phyloP scores from a whole-genome alignment of 1,284 basidiomycete species.

The Pseudozyma sp. region DNA sequence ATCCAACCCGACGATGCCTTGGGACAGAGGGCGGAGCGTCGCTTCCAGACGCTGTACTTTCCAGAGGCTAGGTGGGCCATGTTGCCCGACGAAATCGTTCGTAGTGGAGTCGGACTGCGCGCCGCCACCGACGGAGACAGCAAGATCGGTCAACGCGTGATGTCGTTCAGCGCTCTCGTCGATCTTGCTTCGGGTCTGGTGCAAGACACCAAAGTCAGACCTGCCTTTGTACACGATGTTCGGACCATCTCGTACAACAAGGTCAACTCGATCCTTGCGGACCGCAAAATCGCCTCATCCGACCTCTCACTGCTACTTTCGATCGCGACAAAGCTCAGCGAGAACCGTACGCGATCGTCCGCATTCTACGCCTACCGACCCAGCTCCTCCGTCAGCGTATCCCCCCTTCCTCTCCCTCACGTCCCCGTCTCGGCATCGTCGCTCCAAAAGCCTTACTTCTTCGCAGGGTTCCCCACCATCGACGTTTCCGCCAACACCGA shows the following conservation, averaged over 20 bases:
- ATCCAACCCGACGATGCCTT: conserved; percentile 79
- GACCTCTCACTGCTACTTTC: conserved; percentile 70
- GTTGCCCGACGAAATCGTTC: conserved; percentile 73
- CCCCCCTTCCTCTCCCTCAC: conserved; percentile 33
- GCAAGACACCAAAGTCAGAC: conserved; percentile 77
- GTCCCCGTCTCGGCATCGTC: conserved; percentile 2
- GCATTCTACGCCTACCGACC: conserved; percentile 13
- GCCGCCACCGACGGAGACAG: conserved; percentile 65
- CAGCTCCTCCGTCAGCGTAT: conserved; percentile 5
- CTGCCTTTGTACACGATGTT: conserved; percentile 80
- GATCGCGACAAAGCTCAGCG: conserved; percentile 62
- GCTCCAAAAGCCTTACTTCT: conserved; percentile 41
- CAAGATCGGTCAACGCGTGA: conserved; percentile 71
- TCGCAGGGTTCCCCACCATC: conserved; percentile 51
- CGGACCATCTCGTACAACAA: conserved; percentile 77
- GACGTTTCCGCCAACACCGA: not conserved
- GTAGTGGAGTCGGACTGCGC: conserved; percentile 47
- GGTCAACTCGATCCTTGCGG: conserved; percentile 70
- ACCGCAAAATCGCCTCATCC: conserved; percentile 28
- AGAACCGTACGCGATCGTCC: conserved; percentile 15
- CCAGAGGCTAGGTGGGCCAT: conserved; percentile 56
- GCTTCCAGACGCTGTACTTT: conserved; percentile 58
- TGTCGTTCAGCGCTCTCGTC: conserved; percentile 86
- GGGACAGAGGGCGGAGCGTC: conserved; percentile 44
- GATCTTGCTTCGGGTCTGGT: conserved; percentile 75